phyloP scores from a whole-genome alignment of 805 yeast genomes.

The Pichia nakasei region DNA sequence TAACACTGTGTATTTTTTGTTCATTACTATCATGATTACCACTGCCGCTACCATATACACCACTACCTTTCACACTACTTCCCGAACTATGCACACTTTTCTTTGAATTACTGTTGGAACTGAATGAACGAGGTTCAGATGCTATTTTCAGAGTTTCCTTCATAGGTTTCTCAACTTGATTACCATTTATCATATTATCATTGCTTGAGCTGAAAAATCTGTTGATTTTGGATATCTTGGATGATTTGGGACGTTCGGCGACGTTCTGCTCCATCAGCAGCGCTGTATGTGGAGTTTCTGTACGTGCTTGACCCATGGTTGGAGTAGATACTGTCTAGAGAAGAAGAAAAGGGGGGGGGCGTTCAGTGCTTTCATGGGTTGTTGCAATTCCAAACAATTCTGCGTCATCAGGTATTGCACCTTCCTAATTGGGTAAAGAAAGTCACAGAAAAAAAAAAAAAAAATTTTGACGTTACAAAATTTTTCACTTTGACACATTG shows the following conservation, averaged over 20 bases:
- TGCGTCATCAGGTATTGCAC: not conserved
- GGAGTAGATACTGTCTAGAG: no score
- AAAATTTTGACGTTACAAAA: not conserved
- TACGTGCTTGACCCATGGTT: not conserved
- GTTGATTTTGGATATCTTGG: slow-evolving; percentile 7
- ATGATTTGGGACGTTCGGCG: not conserved
- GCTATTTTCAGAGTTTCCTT: not conserved
- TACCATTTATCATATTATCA: slow-evolving; percentile 6
- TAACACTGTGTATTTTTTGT: not conserved
- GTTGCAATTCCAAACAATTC: not conserved
- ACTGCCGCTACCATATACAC: not conserved
- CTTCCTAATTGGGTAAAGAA: not conserved
- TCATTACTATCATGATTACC: not conserved
- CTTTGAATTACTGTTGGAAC: not conserved
- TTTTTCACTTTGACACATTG: not conserved
- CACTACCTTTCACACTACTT: not conserved
- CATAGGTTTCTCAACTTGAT: not conserved
- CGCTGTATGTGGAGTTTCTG: not conserved
- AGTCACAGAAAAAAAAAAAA: not conserved
- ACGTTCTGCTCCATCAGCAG: not conserved
- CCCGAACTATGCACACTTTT: not conserved
- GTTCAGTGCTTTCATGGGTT: not conserved
- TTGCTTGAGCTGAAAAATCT: slow-evolving; percentile 6
- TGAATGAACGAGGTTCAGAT: not conserved
- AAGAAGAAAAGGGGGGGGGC: no score